Base-by-base conservation (phyloP, 1,284 basidiomycete species). In the Apiotrichum mycotoxinovorans region DNA sequence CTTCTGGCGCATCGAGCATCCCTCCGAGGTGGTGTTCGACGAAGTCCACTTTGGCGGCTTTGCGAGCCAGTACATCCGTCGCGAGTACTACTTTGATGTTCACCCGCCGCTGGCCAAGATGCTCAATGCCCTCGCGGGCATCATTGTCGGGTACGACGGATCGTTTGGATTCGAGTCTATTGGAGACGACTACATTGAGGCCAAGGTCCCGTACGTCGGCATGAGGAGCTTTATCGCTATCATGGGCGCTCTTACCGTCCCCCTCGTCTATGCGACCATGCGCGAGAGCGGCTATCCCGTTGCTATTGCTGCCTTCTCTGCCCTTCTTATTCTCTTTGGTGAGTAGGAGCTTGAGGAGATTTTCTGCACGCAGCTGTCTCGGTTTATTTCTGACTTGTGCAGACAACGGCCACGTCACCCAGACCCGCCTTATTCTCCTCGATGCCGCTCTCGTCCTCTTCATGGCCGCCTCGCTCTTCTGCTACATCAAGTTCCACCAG, bases 41-140 rank as follows among this genome's bases (percentile, higher is more conserved):
- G 93, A 97, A 79, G 93, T 97, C 15, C 93, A 97, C 73, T 97
- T 96, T 71, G 92, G 92, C 18, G 66, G 73, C 79, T 94, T 98
- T 75, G 92, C 93, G 20, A 85, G 88, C 8, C 89, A 91, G 76
- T 97, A 97, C 77, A 85, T 97, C 68, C 81, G 81, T 53, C 83
- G 92, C 62, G 85, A 96, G 78, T 99, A 96, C 80, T 98, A 98
- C 79, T 99, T 99, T 80, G 96, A 99, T 75, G 96, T 99, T 4
- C 96, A 99, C 71, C 95, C 95, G 40, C 95, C 95, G 17, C 85
- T 97, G 52, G 92, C 94, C 45, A 97, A 97, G 75, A 83, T 97
- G 64, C 81, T 97, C 33, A 89, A 94, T 68, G 96, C 88, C 46
- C 83, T 95, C 38, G 88, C 89, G 26, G 96, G 92, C 61, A 98